Percentiles rank a stretch among this genome's conserved stretches.
Conservation (phyloP, 2,329 filamentous ascomycete species). For the Trichoderma oligosporum region DNA sequence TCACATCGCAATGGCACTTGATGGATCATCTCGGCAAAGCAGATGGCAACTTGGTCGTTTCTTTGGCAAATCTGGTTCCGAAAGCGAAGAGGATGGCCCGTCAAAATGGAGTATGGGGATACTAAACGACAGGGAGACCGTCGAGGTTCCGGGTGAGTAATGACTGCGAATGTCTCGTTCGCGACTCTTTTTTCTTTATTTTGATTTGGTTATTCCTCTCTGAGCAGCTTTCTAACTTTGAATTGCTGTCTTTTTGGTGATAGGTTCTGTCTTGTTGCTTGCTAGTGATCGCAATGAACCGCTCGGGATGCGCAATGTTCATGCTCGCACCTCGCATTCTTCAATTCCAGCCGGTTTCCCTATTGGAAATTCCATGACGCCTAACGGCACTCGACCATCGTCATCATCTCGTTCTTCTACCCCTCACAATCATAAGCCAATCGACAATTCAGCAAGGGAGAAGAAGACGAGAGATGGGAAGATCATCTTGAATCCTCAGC, state of each 20-base stretch:
- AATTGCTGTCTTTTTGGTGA: background rate
- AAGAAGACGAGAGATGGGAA: constrained; percentile 78
- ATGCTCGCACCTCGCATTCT: constrained; percentile 56
- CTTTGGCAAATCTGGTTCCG: background rate
- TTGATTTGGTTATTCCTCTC: too few species aligned
- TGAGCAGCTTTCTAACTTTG: background rate
- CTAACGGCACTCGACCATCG: constrained; percentile 25
- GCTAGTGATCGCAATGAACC: constrained; percentile 55
- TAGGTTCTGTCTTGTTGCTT: constrained; percentile 57
- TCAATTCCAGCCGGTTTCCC: constrained; percentile 49
- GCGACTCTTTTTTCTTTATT: background rate
- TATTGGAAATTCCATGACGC: constrained; percentile 34
- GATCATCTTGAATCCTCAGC: constrained; percentile 87
- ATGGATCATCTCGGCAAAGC: background rate
- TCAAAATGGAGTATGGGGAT: constrained; percentile 69
- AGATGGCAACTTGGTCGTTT: constrained; percentile 5
- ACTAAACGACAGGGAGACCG: constrained; percentile 72
- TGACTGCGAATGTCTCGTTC: too few species aligned
- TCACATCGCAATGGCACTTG: constrained; percentile 1
- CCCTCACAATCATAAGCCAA: constrained; percentile 13
- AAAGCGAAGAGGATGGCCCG: background rate
- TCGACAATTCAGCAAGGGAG: constrained; percentile 40
- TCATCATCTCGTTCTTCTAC: constrained; percentile 5
- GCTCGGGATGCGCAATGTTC: constrained; percentile 55
- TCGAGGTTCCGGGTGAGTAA: constrained; percentile 76